Conservation (phyloP, 1,284 basidiomycete species). For the Lentinus polychrous region DNA sequence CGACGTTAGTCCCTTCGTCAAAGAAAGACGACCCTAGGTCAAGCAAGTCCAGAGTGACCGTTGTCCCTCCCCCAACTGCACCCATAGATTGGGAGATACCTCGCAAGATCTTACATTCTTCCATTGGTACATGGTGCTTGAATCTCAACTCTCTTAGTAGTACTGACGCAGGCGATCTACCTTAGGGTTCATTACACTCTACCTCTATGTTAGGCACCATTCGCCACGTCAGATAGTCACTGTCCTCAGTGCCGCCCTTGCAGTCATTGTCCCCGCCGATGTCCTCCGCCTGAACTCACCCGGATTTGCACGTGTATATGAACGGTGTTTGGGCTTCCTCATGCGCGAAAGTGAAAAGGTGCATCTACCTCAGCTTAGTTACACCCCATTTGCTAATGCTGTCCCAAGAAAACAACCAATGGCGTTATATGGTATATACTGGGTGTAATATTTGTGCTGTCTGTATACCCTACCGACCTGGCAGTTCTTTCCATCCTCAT, state of each 20-base stretch:
- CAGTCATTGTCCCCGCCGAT: slow-evolving; percentile 72
- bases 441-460: slow-evolving; percentile 80
- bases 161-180: background rate
- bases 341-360: slow-evolving; percentile 94
- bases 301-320: slow-evolving; percentile 72
- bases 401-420: slow-evolving; percentile 56
- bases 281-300: slow-evolving; percentile 69
- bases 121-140: slow-evolving; percentile 61
- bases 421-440: slow-evolving; percentile 96
- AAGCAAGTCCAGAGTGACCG: slow-evolving; percentile 11
- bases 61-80: slow-evolving; percentile 1
- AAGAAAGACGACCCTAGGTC: background rate
- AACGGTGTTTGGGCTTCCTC: slow-evolving; percentile 74
- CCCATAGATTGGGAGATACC: slow-evolving; percentile 79
- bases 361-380: slow-evolving; percentile 13
- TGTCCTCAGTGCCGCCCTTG: slow-evolving; percentile 61
- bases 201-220: slow-evolving; percentile 60
- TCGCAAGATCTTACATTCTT: slow-evolving; percentile 84
- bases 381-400: background rate
- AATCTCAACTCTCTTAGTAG: slow-evolving; percentile 4
- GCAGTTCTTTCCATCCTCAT: slow-evolving; percentile 86
- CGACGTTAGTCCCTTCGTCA: background rate
- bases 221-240: slow-evolving; percentile 54
- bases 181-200: slow-evolving; percentile 79
- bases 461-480: slow-evolving; percentile 80